These are phyloP conservation scores for Xylaria scruposa DNA, from an alignment of 495 filamentous ascomycete genomes.

Conservation along the genomic window DNA sequence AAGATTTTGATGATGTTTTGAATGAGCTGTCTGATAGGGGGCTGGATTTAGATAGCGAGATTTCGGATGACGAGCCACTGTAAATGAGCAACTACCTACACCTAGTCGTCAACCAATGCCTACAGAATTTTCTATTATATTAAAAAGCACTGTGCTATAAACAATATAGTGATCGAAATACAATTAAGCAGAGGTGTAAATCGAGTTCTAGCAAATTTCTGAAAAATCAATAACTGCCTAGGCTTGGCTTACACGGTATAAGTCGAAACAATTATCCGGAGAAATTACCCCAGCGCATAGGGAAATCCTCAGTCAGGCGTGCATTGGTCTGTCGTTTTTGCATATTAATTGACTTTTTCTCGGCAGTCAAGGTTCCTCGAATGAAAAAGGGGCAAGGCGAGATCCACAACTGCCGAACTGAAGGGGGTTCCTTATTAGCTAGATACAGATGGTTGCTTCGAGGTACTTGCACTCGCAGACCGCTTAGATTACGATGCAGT, in stretches of 20 bases:
- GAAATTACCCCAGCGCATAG: neutral
- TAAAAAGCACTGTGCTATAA: neutral
- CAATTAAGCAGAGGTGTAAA: neutral
- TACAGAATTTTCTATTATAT: neutral
- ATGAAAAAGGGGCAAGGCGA: neutral
- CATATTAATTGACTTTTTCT: neutral
- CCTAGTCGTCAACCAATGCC: neutral
- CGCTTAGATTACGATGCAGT: neutral
- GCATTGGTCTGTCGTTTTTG: neutral
- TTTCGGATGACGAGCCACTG: neutral
- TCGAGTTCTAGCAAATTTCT: neutral
- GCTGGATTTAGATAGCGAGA: neutral
- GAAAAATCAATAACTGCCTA: neutral
- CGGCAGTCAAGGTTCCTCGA: neutral
- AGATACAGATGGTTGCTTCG: neutral
- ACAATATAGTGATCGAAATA: neutral
- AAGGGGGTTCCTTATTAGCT: neutral
- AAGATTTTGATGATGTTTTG: neutral
- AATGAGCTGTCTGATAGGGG: neutral
- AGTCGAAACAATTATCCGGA: conserved; percentile 17
- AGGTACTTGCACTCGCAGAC: neutral
- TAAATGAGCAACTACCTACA: neutral
- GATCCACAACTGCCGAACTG: conserved; percentile 14
- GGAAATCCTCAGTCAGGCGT: neutral
- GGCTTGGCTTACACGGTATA: conserved; percentile 5